Evolutionary conservation across 2,329 filamentous ascomycete genomes (phyloP), one percentile per base, ranked within the genome.

Genomic region (Byssoonygena ceratinophila): DNA sequence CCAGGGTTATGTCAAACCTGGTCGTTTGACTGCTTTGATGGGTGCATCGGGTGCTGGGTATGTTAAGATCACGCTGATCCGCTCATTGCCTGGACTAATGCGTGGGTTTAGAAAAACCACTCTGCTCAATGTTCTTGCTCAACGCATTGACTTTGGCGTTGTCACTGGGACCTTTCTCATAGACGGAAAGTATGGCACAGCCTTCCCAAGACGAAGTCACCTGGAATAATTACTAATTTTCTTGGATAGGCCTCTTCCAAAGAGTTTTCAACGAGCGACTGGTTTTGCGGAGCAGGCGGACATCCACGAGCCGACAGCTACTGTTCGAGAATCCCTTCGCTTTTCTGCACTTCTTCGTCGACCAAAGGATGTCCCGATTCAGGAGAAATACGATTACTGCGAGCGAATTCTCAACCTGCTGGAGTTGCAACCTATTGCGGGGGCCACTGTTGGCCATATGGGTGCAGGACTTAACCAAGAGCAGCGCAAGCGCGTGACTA

Each of bases 1-100:
- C 3, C 75, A 80, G 58, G 89, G 83, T 1, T 91, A 83, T 59
- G 85, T 89, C 47, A 81, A 83, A 56, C 86, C 86, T 1, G 86
- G 87, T 32, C 80, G 84, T 60, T 74, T 91, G 8, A 90, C 85
- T 2, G 85, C 86, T 1, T 72, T 92, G 1, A 89, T 92, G 84
- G 87, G 87, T 36, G 82, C 83, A 5, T 88, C 84, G 4, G 85
- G 85, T 44, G 63, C 68, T 56, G 68, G 68, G 68, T 69, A 34
- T 57, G 63, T 60, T 1, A 11, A 18, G n/a, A 29, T 3, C 1
- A 5, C 39, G n/a, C 16, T 9, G 7, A 46, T 31, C 20, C 18
- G 0, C 37, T 29, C 9, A 16, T n/a, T 4, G 6, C 12, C 5
- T 32, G 32, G 27, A 37, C 8, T 3, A 23, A 25, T 27, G 23